phyloP scores from a whole-genome alignment of 139 green algal genomes.

The Chlorella sp. region DNA sequence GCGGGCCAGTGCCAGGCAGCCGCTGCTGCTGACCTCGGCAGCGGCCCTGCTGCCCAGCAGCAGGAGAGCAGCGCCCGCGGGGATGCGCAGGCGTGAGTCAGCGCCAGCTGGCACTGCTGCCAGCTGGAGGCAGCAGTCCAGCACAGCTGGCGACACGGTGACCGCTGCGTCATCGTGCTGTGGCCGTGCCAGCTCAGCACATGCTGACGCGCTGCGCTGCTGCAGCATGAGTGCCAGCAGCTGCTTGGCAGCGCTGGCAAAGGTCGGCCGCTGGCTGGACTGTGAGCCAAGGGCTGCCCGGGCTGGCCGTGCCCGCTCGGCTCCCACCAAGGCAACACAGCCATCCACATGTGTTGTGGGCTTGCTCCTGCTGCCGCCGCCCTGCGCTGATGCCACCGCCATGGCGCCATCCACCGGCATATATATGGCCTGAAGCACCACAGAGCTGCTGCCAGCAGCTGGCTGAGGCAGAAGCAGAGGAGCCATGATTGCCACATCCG shows the following conservation, averaged over 20 bases:
- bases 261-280: neutral
- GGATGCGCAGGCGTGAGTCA: conserved; percentile 33
- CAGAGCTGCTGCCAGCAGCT: neutral
- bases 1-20: neutral
- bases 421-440: conserved; percentile 3
- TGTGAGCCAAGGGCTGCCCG: neutral
- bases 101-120: conserved; percentile 5
- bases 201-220: conserved; percentile 4
- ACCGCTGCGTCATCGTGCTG: conserved; percentile 26
- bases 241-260: neutral
- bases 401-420: conserved; percentile 25
- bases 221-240: neutral
- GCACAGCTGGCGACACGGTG: conserved; percentile 37
- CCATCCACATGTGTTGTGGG: neutral
- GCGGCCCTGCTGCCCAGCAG: conserved; percentile 12
- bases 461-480: conserved; percentile 35
- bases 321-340: neutral
- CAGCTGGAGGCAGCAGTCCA: conserved; percentile 50
- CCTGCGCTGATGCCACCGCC: conserved; percentile 10
- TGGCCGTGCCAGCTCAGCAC: conserved; percentile 11
- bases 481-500: conserved; percentile 28
- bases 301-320: neutral
- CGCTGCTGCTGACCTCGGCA: neutral
- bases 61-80: conserved; percentile 31
- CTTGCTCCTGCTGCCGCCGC: neutral